Conservation (phyloP, 2,329 filamentous ascomycete genomes). For the Calonectria pauciramosa region DNA sequence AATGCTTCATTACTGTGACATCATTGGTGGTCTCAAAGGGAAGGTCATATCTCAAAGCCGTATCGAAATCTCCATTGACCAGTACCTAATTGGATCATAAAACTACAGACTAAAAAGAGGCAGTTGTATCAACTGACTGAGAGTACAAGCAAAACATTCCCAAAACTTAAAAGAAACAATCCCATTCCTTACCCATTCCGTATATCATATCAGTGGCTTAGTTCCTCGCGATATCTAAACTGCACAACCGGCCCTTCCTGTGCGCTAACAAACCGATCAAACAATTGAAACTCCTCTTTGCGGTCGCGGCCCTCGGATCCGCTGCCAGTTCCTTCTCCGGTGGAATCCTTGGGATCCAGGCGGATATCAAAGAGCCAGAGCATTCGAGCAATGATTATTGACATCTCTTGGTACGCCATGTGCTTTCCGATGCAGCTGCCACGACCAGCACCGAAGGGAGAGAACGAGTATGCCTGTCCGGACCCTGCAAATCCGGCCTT, state of each 20-base stretch:
- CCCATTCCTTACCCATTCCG: background rate
- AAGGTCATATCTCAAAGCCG: background rate
- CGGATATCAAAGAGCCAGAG: conserved; percentile 5
- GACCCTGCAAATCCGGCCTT: conserved; percentile 1
- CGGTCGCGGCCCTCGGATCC: background rate
- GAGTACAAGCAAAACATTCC: background rate
- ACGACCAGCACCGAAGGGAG: background rate
- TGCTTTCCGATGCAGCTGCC: conserved; percentile 12
- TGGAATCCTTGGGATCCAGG: background rate
- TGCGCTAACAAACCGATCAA: background rate
- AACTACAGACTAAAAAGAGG: background rate
- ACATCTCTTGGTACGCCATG: conserved; percentile 17
- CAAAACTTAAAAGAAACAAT: background rate
- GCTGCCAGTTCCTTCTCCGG: background rate
- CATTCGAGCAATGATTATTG: background rate
- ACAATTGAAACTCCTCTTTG: conserved; percentile 2
- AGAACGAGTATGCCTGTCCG: background rate
- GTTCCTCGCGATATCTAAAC: conserved; percentile 7
- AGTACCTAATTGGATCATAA: background rate
- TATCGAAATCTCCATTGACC: background rate
- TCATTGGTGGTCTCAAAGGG: background rate
- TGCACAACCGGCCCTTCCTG: background rate
- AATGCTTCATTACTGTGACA: background rate
- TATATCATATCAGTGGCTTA: background rate
- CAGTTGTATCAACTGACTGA: background rate